Percentiles rank a stretch among this genome's conserved stretches.
These are phyloP conservation scores for Kregervanrija fluxuum DNA, from an alignment of 805 yeast species.

Conservation along the genomic window DNA sequence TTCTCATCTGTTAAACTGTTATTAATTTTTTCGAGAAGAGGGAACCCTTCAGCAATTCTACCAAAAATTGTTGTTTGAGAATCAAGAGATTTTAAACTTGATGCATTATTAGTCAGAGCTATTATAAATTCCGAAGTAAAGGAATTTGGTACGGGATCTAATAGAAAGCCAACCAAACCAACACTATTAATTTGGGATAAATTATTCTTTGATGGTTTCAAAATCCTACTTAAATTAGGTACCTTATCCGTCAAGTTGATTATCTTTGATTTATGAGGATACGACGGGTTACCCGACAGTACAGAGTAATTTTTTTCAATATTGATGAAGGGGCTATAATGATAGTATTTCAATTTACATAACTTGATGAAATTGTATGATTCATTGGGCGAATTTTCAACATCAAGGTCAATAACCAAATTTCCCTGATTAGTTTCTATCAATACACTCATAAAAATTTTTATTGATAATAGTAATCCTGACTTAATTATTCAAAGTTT, in stretches of 20 bases:
- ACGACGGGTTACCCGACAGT: slow-evolving; percentile 43
- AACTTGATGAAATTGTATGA: slow-evolving; percentile 45
- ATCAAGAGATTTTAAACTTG: slow-evolving; percentile 19
- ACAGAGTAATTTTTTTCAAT: slow-evolving; percentile 32
- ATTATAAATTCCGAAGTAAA: slow-evolving; percentile 33
- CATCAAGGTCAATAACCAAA: slow-evolving; percentile 42
- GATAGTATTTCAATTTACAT: slow-evolving; percentile 45
- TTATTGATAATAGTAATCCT: too few relatives aligned
- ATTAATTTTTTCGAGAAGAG: slow-evolving; percentile 38
- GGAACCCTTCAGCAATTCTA: slow-evolving; percentile 43
- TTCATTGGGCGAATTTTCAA: slow-evolving; percentile 30
- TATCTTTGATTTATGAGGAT: slow-evolving; percentile 24
- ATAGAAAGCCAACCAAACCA: slow-evolving; percentile 30
- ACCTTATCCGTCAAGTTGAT: too few relatives aligned
- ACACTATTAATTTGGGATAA: slow-evolving; percentile 11
- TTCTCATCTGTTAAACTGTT: slow-evolving; percentile 30
- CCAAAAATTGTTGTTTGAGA: slow-evolving; percentile 36
- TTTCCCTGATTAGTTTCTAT: slow-evolving; percentile 37
- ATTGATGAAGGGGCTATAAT: slow-evolving; percentile 43
- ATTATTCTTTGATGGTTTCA: neutral
- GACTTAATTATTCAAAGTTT: too few relatives aligned
- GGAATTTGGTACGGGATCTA: neutral
- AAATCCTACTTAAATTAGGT: too few relatives aligned
- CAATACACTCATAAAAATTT: slow-evolving; percentile 31
- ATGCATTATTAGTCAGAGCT: slow-evolving; percentile 26